Percentiles rank a stretch among this genome's conserved stretches.
These are phyloP conservation scores for Penicillium samsonianum DNA, from an alignment of 495 filamentous ascomycete species.

Conservation along the genomic window DNA sequence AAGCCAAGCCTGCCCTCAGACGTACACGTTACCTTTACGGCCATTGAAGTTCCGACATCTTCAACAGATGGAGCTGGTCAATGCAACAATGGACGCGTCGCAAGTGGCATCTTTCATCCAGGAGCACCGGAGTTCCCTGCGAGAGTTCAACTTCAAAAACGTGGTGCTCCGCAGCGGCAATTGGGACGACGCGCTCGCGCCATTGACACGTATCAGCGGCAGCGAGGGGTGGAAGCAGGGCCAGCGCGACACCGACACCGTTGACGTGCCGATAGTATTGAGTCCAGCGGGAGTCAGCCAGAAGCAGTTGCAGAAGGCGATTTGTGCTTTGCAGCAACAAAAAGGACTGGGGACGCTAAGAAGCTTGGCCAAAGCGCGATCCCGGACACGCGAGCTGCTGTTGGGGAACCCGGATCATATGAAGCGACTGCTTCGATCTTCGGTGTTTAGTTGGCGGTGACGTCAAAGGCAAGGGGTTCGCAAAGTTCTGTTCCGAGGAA, in stretches of 20 bases:
- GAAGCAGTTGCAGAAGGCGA: conserved; percentile 24
- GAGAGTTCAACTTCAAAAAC: conserved; percentile 72
- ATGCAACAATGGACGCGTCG: conserved; percentile 63
- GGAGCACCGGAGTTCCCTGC: conserved; percentile 60
- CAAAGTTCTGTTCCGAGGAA: conserved; percentile 12
- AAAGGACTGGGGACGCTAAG: conserved; percentile 16
- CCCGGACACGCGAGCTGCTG: conserved; percentile 36
- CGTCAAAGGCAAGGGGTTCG: conserved; percentile 2
- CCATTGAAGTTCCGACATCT: conserved; percentile 60
- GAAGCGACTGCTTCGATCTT: conserved; percentile 40
- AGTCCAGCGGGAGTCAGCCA: conserved; percentile 21
- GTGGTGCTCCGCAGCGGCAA: conserved; percentile 62
- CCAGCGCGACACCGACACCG: conserved; percentile 37
- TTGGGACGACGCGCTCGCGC: conserved; percentile 75
- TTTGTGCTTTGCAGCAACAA: conserved; percentile 18
- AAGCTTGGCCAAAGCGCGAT: conserved; percentile 28
- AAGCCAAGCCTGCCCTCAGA: conserved; percentile 41
- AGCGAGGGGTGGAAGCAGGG: conserved; percentile 48
- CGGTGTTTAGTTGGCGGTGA: conserved; percentile 44
- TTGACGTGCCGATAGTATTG: conserved; percentile 37
- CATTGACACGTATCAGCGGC: conserved; percentile 58
- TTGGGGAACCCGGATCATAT: conserved; percentile 45
- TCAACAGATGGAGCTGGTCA: conserved; percentile 63
- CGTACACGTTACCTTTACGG: conserved; percentile 18
- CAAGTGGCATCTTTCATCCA: conserved; percentile 64